A percentile compares a stretch with the other conserved stretches of the same genome.
Evolutionary conservation across 2,329 filamentous ascomycete genomes (phyloP).

Genomic region (Parascedosporium putredinis): DNA sequence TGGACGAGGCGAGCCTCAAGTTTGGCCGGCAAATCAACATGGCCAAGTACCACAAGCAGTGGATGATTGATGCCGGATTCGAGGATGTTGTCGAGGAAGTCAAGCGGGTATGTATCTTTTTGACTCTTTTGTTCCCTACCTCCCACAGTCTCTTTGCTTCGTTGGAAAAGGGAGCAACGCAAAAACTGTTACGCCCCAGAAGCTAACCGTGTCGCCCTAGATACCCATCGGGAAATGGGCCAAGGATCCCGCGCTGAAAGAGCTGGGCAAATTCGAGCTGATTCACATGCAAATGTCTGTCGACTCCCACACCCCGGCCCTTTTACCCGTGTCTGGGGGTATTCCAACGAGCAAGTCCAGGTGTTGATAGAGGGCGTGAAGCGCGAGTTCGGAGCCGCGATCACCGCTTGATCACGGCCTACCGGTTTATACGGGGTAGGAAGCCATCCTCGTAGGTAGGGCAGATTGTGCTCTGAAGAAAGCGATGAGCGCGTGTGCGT

Average conservation of each 20-base stretch:
- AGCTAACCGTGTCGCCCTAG: too few relatives aligned
- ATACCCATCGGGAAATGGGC: slow-evolving; percentile 29
- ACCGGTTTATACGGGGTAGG: slow-evolving; percentile 23
- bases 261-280: slow-evolving; percentile 25
- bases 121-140: background rate
- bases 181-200: too few relatives aligned
- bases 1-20: slow-evolving; percentile 23
- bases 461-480: background rate
- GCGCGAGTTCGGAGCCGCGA: slow-evolving; percentile 24
- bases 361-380: slow-evolving; percentile 31
- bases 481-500: too few relatives aligned
- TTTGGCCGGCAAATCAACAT: slow-evolving; percentile 30
- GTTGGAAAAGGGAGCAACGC: too few relatives aligned
- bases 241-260: slow-evolving; percentile 24
- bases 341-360: slow-evolving; percentile 28
- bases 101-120: slow-evolving; percentile 16
- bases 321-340: slow-evolving; percentile 27
- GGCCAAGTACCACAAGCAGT: slow-evolving; percentile 24
- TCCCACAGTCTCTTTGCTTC: too few relatives aligned
- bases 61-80: slow-evolving; percentile 28
- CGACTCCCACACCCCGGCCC: slow-evolving; percentile 28
- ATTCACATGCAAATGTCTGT: slow-evolving; percentile 32
- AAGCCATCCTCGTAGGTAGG: slow-evolving; percentile 11
- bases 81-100: slow-evolving; percentile 23
- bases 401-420: slow-evolving; percentile 22